Evolutionary conservation across 1,284 basidiomycete genomes (phyloP), one percentile per base, ranked within the genome.

Genomic region (Malassezia arunalokei): DNA sequence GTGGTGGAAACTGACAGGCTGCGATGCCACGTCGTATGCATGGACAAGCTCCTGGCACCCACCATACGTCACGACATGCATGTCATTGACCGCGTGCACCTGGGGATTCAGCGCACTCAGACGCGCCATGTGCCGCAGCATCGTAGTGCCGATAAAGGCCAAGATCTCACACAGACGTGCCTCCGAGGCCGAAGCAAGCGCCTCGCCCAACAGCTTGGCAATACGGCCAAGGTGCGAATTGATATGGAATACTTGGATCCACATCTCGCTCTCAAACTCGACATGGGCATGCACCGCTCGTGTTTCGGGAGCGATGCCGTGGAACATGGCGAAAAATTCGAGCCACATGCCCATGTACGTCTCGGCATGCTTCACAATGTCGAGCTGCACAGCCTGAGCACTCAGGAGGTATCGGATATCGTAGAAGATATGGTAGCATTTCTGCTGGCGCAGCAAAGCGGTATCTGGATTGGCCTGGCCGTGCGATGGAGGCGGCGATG

Each of bases 1-100:
- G 71, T 96, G 89, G 70, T 96, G 92, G 74, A 95, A 96, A 74
- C 86, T 89, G 53, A 69, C 64, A 6, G 64, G 58, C 48, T 66
- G 59, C 28, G 55, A 43, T 14, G 65, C 61, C 49, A 72, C 63
- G 11, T 49, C 52, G 40, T 64, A 68, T 4, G 85, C 74, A 42
- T 91, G 77, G 42, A 86, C 76, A 24, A 24, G 20, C 20, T 24
- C 20, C 20, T 24, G 20, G 20, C 11, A 79, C 20, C 75, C 39
- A 24, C 20, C 11, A 11, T 3, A n/a, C n/a, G n/a, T 9, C 39
- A n/a, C 73, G 66, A 37, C 5, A 15, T 35, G 11, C 11, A 35
- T 15, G 33, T 35, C 33, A 15, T 35, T 11, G 84, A 40, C 85
- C 77, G 44, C 81, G 77, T 32, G 83, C 6, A 85, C 82, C 63